A percentile compares a stretch with the other conserved stretches of the same genome.
phyloP scores from a whole-genome alignment of 441 rosid species.

The Arabidopsis hybrid region DNA sequence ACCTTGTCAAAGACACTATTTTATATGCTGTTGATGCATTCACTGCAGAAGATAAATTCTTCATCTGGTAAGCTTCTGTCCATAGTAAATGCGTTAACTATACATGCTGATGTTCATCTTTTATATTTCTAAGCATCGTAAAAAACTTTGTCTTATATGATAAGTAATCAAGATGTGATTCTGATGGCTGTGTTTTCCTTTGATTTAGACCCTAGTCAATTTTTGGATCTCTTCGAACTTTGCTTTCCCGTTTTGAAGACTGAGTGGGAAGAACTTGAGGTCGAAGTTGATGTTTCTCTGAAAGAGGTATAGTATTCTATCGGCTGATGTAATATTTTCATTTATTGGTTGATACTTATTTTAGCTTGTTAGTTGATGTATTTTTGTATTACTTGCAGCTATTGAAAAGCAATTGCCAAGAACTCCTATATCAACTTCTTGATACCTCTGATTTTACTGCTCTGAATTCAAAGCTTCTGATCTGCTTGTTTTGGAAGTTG shows the following conservation, averaged over 20 bases:
- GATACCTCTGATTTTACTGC: conserved; percentile 53
- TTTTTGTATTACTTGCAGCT: conserved; percentile 56
- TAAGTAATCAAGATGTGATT: conserved; percentile 27
- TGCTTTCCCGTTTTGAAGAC: conserved; percentile 78
- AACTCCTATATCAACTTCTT: conserved; percentile 65
- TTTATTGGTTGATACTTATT: conserved; percentile 10
- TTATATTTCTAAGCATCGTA: conserved; percentile 11
- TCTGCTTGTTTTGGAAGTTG: conserved; percentile 79
- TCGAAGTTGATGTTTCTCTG: conserved; percentile 50
- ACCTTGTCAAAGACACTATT: conserved; percentile 73
- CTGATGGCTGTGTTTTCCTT: conserved; percentile 41
- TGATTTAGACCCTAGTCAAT: conserved; percentile 53
- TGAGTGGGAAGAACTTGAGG: conserved; percentile 70
- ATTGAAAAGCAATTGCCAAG: conserved; percentile 68
- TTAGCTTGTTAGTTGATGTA: conserved; percentile 14
- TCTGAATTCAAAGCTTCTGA: conserved; percentile 60
- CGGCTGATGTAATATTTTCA: conserved; percentile 32
- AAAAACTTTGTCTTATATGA: conserved; percentile 13
- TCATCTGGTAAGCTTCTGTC: conserved; percentile 41
- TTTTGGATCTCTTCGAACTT: conserved; percentile 68
- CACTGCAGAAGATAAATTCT: conserved; percentile 44
- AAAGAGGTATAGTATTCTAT: conserved; percentile 61
- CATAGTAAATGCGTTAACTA: conserved; percentile 17
- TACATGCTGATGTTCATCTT: conserved; percentile 26
- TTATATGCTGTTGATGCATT: conserved; percentile 78